Evolutionary conservation across 1,284 basidiomycete genomes (phyloP), one percentile per base, ranked within the genome.

Genomic region (Schizopora paradoxa): DNA sequence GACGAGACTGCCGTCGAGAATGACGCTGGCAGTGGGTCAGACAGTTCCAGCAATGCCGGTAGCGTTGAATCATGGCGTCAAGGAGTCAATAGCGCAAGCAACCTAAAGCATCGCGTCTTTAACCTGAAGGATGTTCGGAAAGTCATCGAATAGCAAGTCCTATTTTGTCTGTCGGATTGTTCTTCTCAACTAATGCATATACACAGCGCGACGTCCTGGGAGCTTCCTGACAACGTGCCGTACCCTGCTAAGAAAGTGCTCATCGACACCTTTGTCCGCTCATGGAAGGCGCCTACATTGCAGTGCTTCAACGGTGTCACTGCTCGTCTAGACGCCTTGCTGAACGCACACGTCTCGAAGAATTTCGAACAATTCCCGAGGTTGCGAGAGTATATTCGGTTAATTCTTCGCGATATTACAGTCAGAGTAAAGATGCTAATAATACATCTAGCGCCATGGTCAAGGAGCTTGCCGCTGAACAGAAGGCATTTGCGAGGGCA

Each of bases 211-310:
- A 69, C 64, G 3, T 63, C 60, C 3, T 79, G 76, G 76, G 75
- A 79, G 44, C 65, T 79, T 4, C 74, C 73, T 0, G 61, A 63
- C 4, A 65, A 75, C 41, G 58, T 76, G 27, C 77, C 76, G 0
- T 77, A 70, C 37, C 68, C 72, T 28, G 74, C 73, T 2, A 75
- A 70, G 29, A 64, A 60, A 21, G 58, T 52, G 6, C 64, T 79
- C 26, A 67, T 76, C 11, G 50, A 56, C 4, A 53, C 56, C n/a
- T 71, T 67, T 44, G 65, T 69, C 13, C 41, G 47, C 2, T 45
- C 65, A 5, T 78, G 76, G 77, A 38, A 56, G 4, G 31, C 43
- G 1, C 73, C 76, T 0, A 58, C 68, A 0, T 40, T 63, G 6
- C 27, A 33, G 5, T 77, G 76, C 49, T 67, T 76, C 53, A 49